Base-by-base conservation (phyloP, 2,329 filamentous ascomycete species). In the Xylariaceae sp. region DNA sequence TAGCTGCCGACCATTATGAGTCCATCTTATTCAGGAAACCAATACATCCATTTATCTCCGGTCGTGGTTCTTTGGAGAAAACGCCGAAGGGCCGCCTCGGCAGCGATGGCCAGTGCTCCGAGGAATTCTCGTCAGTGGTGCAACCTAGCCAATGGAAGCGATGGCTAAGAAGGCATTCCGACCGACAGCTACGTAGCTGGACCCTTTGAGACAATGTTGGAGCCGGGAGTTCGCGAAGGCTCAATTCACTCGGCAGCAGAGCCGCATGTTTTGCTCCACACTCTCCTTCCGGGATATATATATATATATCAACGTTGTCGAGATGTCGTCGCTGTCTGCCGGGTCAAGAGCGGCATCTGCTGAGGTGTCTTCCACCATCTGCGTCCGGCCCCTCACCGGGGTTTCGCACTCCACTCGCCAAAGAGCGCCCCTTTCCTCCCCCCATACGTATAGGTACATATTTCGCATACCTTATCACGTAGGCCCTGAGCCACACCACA, bases 181-280 rank as follows among this genome's bases (percentile, higher is more conserved):
- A 7, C 22, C 22, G 22, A 27, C 22, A 46, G 52, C 52, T 27
- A 50, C 47, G 39, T 31, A 53, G 45, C 47, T 52, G 47, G 51
- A 42, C 46, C 30, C n/a, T 44, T 54, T 51, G 54, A 58, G 56
- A 46, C 45, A 52, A 56, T 56, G 51, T 56, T 54, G 57, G 49
- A 54, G 48, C 56, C 61, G 61, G 61, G 52, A 62, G 52, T 60
- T 55, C 52, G 57, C 59, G 61, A 61, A 52, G 58, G 60, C 56
- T 59, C 59, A 59, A 56, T 53, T 59, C 53, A 51, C 53, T 49
- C n/a, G 19, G 35, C 32, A 58, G 50, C 58, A 52, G 62, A 63
- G 61, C 61, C 62, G 62, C 62, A 62, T 62, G 39, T 30, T 44
- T 62, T 62, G 7, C 62, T 62, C 60, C 62, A 63, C 62, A 57